Percentiles rank a stretch among this genome's conserved stretches.
These are phyloP conservation scores for Rosa multiflora DNA, from an alignment of 306 rosid species.

Conservation along the genomic window DNA sequence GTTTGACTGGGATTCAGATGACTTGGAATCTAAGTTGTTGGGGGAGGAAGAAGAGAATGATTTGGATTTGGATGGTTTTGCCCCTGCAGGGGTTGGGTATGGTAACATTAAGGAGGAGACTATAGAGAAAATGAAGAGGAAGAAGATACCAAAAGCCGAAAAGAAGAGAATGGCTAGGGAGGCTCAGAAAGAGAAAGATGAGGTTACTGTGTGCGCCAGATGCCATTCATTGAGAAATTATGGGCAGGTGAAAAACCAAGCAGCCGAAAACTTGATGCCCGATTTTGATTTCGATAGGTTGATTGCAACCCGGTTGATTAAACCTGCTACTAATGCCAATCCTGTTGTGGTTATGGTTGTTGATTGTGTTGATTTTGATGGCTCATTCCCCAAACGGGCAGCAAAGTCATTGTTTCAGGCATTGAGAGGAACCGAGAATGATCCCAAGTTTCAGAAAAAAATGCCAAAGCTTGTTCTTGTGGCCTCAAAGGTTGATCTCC, in stretches of 20 bases:
- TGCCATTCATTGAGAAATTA: conserved; percentile 92
- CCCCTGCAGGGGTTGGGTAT: conserved; percentile 76
- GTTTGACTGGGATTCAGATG: conserved; percentile 77
- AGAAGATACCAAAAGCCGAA: conserved; percentile 73
- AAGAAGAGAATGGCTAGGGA: conserved; percentile 76
- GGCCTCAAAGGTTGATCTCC: conserved; percentile 90
- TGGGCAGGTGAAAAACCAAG: conserved; percentile 82
- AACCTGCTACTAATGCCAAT: conserved; percentile 62
- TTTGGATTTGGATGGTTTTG: conserved; percentile 64
- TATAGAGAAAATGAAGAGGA: conserved; percentile 57
- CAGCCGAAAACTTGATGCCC: conserved; percentile 82
- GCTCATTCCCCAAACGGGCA: conserved; percentile 78
- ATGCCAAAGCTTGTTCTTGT: conserved; percentile 89
- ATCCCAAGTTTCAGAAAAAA: conserved; percentile 50
- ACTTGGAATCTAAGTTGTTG: conserved; percentile 59
- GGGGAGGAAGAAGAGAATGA: conserved; percentile 46
- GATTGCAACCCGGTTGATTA: conserved; percentile 70
- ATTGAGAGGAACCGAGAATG: conserved; percentile 48
- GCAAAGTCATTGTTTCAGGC: conserved; percentile 74
- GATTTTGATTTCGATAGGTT: conserved; percentile 91
- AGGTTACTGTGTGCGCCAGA: conserved; percentile 85
- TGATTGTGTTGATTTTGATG: conserved; percentile 95
- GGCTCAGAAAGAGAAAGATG: conserved; percentile 73
- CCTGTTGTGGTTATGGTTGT: conserved; percentile 85
- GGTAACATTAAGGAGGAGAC: conserved; percentile 75